Evolutionary conservation across 768 basidiomycete genomes (phyloP).

Genomic region (Lepiota venenata): DNA sequence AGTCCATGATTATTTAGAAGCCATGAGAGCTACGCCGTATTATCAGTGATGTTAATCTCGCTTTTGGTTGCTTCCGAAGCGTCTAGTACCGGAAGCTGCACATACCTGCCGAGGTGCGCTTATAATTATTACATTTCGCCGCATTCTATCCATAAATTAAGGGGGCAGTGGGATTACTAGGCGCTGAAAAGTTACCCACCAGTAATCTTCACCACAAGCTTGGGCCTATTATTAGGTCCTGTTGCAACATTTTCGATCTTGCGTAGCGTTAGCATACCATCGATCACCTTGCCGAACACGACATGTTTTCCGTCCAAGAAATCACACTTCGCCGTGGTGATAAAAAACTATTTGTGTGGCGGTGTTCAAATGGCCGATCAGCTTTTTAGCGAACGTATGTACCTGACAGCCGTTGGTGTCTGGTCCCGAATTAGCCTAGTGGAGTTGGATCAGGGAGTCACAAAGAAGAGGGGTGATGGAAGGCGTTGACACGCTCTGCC

Average conservation of each 20-base stretch:
- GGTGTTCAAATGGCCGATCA: neutral
- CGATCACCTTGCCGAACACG: slow-evolving; percentile 87
- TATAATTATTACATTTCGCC: slow-evolving; percentile 48
- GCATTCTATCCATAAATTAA: slow-evolving; percentile 36
- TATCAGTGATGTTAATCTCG: too few species aligned
- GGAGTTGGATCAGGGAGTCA: neutral
- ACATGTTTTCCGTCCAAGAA: slow-evolving; percentile 96
- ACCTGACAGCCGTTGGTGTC: slow-evolving; percentile 94
- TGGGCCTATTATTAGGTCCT: slow-evolving; percentile 86
- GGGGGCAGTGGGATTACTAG: neutral
- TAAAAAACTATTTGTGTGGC: slow-evolving; percentile 78
- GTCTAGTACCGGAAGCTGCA: too few species aligned
- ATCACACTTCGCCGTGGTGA: slow-evolving; percentile 92
- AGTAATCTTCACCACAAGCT: slow-evolving; percentile 82
- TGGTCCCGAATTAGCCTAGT: slow-evolving; percentile 90
- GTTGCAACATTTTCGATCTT: slow-evolving; percentile 97
- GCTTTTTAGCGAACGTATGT: slow-evolving; percentile 10
- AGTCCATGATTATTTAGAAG: too few species aligned
- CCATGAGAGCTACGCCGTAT: too few species aligned
- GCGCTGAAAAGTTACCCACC: slow-evolving; percentile 43
- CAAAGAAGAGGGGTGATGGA: neutral
- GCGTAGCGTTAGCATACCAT: slow-evolving; percentile 92
- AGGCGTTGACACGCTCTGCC: slow-evolving; percentile 3
- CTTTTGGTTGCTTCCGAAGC: too few species aligned
- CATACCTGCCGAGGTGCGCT: too few species aligned